These are phyloP conservation scores for Leptographium flavum DNA, from an alignment of 2,329 filamentous ascomycete genomes.

Conservation along the genomic window DNA sequence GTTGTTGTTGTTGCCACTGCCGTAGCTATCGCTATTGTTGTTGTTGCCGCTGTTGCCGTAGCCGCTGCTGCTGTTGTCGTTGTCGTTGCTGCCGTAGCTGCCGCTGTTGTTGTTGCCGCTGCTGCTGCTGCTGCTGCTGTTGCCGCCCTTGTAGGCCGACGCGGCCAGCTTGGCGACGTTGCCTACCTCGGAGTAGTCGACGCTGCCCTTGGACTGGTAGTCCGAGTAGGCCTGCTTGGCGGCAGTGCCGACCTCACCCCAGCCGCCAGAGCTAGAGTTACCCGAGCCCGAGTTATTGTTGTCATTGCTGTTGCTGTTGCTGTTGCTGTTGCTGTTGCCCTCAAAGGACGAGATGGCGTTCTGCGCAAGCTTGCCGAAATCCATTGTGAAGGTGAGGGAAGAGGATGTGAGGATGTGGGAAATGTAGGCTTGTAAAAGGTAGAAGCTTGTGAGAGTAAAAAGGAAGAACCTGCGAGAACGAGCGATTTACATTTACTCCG, in stretches of 20 bases:
- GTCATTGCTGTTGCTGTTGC: slow-evolving; percentile 3
- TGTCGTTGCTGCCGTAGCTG: neutral
- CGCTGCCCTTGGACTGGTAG: slow-evolving; percentile 17
- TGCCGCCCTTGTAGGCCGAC: slow-evolving; percentile 11
- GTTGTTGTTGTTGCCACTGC: slow-evolving; percentile 5
- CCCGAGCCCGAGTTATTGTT: slow-evolving; percentile 5
- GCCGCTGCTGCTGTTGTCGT: neutral
- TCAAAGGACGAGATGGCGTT: slow-evolving; percentile 11
- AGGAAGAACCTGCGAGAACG: too few species aligned
- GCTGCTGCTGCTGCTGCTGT: slow-evolving; percentile 1
- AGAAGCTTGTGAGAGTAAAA: neutral
- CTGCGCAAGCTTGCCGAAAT: slow-evolving; percentile 14
- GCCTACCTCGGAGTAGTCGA: slow-evolving; percentile 18
- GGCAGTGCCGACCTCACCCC: slow-evolving; percentile 10
- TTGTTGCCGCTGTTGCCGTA: neutral
- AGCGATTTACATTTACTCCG: too few species aligned
- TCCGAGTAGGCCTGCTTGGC: slow-evolving; percentile 12
- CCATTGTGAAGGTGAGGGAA: slow-evolving; percentile 12
- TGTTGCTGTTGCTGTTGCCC: slow-evolving; percentile 1
- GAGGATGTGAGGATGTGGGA: neutral
- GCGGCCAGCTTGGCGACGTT: slow-evolving; percentile 20
- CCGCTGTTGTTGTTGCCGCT: neutral
- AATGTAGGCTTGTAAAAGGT: neutral
- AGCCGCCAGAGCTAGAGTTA: slow-evolving; percentile 4
- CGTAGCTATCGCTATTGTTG: neutral